Base-by-base conservation (phyloP, 257 asterid species). In the Sherardia arvensis region DNA sequence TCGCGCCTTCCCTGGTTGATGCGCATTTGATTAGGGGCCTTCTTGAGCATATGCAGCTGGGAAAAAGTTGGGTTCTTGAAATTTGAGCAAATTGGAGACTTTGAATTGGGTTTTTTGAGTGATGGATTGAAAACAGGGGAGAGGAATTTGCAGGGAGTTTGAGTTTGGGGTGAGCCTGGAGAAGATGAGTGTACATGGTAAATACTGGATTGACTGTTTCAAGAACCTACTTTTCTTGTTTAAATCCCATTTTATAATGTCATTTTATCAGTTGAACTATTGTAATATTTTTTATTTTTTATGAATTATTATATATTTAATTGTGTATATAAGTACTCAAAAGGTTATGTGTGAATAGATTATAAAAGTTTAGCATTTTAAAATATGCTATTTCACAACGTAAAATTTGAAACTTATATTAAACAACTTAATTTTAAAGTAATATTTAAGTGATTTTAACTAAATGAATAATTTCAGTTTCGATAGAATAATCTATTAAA, bases 151-250 rank as follows among this genome's bases (percentile, higher is more conserved):
- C 53, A 58, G 69, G 21, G 26, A 62, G 59, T 14, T 62, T 60
- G 28, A 53, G 4, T 27, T 75, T 68, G 14, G 85, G 65, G 53
- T 77, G 74, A 56, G 69, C 48, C 72, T 26, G 71, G 70, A 80
- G 77, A 61, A 80, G 68, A 67, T 76, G 78, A 53, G 88, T 66
- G 77, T 68, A 67, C 95, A 91, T 85, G 64, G 84, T n/a, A 8
- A n/a, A 10, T 20, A 38, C 47, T 38, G 11, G 47, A 4, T 38
- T 38, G 18, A 4, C 20, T 4, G 21, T 25, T 36, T 21, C 62
- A 29, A 58, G 21, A 36, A 36, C 14, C 20, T 1, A 3, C 1
- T 45, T 47, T 63, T 63, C 23, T 18, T 38, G 47, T 38, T 9
- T 38, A 10, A 38, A 38, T 12, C 47, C n/a, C 51, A 11, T 38